A percentile compares a stretch with the other conserved stretches of the same genome.
phyloP scores from a whole-genome alignment of 768 basidiomycete species.

The Naganishia vaughanmartiniae region DNA sequence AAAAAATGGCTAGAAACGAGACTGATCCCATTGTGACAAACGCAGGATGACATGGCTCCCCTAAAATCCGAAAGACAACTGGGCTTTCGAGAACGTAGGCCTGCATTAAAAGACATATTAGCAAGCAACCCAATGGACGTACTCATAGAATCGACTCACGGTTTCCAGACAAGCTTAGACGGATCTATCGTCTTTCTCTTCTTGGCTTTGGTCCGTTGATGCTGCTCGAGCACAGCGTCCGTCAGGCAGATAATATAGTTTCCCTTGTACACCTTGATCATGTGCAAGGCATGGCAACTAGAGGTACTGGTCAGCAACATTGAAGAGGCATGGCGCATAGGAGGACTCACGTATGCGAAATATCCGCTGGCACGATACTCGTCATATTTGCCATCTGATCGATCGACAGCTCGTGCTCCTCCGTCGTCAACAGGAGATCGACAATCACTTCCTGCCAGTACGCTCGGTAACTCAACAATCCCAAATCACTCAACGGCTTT shows the following conservation, averaged over 20 bases:
- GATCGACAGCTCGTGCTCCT: conserved; percentile 73
- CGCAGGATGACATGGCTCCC: background rate
- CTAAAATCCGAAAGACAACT: conserved; percentile 43
- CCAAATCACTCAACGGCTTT: conserved; percentile 93
- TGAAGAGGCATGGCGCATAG: background rate
- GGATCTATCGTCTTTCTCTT: conserved; percentile 73
- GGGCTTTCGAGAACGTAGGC: conserved; percentile 40
- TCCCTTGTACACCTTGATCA: conserved; percentile 95
- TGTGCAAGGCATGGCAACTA: conserved; percentile 87
- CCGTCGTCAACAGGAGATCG: conserved; percentile 71
- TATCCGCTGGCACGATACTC: conserved; percentile 87
- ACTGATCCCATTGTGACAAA: background rate
- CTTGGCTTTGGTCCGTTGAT: conserved; percentile 79
- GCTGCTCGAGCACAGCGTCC: conserved; percentile 83
- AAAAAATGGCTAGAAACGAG: background rate
- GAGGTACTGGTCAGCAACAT: conserved; percentile 4
- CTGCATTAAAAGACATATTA: conserved; percentile 26
- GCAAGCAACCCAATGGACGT: background rate
- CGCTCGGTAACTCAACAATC: conserved; percentile 84
- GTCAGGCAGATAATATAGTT: conserved; percentile 89
- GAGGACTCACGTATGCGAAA: conserved; percentile 90
- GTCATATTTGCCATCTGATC: conserved; percentile 97
- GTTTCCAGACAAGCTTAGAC: conserved; percentile 84
- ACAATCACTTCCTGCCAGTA: conserved; percentile 98
- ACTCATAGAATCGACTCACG: conserved; percentile 70